phyloP scores from a whole-genome alignment of 768 basidiomycete genomes.

The Nevesoporus exiguus region DNA sequence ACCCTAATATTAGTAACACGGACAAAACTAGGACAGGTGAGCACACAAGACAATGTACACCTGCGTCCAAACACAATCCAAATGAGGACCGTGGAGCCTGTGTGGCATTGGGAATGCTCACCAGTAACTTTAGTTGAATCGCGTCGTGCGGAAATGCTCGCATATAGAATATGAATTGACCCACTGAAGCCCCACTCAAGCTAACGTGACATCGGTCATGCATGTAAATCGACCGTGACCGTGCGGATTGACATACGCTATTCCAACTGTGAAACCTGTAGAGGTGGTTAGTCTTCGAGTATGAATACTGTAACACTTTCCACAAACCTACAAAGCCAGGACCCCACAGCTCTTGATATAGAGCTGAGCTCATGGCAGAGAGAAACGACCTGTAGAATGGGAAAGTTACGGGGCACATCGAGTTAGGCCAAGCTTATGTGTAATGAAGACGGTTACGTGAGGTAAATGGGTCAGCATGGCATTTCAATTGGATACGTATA shows the following conservation, averaged over 20 bases:
- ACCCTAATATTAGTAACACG: neutral
- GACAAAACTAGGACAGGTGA: too few relatives aligned
- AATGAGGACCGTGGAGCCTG: neutral
- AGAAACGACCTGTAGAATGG: neutral
- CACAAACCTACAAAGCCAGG: constrained; percentile 19
- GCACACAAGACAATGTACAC: constrained; percentile 11
- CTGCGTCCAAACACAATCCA: neutral
- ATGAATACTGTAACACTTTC: too few relatives aligned
- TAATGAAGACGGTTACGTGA: too few relatives aligned
- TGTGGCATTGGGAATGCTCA: neutral
- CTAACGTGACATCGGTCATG: constrained; percentile 4
- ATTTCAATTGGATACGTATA: too few relatives aligned
- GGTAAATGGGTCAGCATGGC: too few relatives aligned
- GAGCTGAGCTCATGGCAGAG: constrained; percentile 5
- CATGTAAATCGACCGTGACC: neutral
- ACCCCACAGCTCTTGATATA: constrained; percentile 4
- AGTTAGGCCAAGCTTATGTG: neutral
- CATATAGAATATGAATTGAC: constrained; percentile 20
- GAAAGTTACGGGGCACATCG: neutral
- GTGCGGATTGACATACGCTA: constrained; percentile 7
- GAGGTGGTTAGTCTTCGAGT: constrained; percentile 9
- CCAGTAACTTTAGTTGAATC: constrained; percentile 10
- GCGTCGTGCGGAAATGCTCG: constrained; percentile 16
- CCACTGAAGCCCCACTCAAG: constrained; percentile 15
- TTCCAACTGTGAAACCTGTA: constrained; percentile 13